Percentiles rank a stretch among this genome's conserved stretches.
Evolutionary conservation across 2,329 filamentous ascomycete species (phyloP).

Genomic region (Fusarium udum): DNA sequence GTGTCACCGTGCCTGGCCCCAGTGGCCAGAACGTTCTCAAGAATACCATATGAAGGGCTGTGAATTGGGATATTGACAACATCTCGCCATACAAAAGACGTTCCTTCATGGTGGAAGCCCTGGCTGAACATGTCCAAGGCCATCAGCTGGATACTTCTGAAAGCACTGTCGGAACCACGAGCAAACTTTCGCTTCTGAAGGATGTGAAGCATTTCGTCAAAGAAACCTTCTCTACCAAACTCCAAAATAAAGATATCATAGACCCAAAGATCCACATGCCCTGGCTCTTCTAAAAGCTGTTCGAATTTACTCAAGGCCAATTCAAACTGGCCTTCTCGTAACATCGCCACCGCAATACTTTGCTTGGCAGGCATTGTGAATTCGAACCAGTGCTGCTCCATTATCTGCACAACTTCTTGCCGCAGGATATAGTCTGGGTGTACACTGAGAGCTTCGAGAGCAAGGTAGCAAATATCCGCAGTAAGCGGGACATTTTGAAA

Average conservation of each 20-base stretch:
- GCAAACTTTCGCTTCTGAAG: constrained; percentile 63
- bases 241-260: constrained; percentile 80
- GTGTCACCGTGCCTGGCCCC: constrained; percentile 76
- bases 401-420: constrained; percentile 74
- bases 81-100: constrained; percentile 75
- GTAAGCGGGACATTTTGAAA: constrained; percentile 69
- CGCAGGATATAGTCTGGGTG: constrained; percentile 88
- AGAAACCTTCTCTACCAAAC: constrained; percentile 75
- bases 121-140: constrained; percentile 80
- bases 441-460: constrained; percentile 76
- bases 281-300: constrained; percentile 66
- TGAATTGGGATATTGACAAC: constrained; percentile 61
- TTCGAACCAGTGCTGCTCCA: constrained; percentile 74
- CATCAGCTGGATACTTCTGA: constrained; percentile 71
- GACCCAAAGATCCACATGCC: constrained; percentile 74
- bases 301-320: constrained; percentile 78
- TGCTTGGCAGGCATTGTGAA: constrained; percentile 67
- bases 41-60: constrained; percentile 65
- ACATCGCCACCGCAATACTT: constrained; percentile 75
- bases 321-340: constrained; percentile 86
- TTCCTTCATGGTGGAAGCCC: constrained; percentile 70
- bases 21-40: constrained; percentile 75
- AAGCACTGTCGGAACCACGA: constrained; percentile 50
- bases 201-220: constrained; percentile 79
- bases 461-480: constrained; percentile 73